These are phyloP conservation scores for Suillus sp. DNA, from an alignment of 768 basidiomycete genomes.

Conservation along the genomic window DNA sequence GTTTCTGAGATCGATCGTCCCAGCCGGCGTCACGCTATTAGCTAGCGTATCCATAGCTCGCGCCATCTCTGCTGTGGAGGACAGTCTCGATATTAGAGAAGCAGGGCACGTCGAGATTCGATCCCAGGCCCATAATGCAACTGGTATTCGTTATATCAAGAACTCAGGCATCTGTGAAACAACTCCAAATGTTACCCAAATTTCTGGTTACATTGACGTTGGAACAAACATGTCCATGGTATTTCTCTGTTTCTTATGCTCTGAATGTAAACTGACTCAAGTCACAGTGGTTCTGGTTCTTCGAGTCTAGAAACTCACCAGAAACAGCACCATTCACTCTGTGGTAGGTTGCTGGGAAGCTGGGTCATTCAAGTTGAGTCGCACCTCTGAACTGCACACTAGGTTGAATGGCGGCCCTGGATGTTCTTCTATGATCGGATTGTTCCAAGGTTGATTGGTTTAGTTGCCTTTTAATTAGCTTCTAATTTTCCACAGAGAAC, in stretches of 20 bases:
- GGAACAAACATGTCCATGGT: conserved; percentile 63
- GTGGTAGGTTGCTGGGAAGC: conserved; percentile 44
- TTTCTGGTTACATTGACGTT: conserved; percentile 65
- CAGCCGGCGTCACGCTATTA: conserved; percentile 8
- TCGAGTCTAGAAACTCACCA: conserved; percentile 60
- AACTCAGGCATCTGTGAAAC: conserved; percentile 70
- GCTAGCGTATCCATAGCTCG: conserved; percentile 2
- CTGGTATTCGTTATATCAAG: conserved; percentile 48
- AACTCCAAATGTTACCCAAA: conserved; percentile 60
- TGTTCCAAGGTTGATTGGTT: conserved; percentile 55
- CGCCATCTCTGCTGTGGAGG: conserved; percentile 3
- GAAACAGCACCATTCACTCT: conserved; percentile 67
- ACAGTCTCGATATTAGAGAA: neutral
- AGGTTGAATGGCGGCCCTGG: conserved; percentile 66
- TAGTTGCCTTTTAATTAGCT: neutral
- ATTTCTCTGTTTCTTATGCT: conserved; percentile 12
- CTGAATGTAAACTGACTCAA: neutral
- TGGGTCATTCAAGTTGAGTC: neutral
- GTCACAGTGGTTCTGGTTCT: conserved; percentile 77
- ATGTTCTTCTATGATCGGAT: conserved; percentile 64
- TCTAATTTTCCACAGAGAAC: conserved; percentile 45
- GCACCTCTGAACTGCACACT: neutral
- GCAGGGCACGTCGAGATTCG: conserved; percentile 13
- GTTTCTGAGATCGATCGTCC: conserved; percentile 14
- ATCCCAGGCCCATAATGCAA: conserved; percentile 26